These are phyloP conservation scores for Penicillium pancosmium DNA, from an alignment of 495 filamentous ascomycete species.

Conservation along the genomic window DNA sequence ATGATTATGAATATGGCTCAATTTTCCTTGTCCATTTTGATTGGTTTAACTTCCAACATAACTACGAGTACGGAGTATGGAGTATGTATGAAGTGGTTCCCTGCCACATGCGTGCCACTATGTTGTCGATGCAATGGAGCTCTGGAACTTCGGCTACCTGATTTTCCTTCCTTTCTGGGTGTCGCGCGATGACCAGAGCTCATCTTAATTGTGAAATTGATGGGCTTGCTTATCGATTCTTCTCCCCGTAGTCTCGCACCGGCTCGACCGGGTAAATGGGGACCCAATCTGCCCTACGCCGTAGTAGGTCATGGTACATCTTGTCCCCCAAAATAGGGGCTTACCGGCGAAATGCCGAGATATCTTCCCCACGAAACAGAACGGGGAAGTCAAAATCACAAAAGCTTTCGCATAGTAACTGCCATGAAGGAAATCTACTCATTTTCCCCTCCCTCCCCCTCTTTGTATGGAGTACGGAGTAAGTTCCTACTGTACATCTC, in stretches of 20 bases:
- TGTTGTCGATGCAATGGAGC: background rate
- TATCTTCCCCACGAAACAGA: constrained; percentile 2
- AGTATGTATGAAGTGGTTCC: background rate
- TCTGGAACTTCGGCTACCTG: constrained; percentile 2
- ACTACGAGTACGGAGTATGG: background rate
- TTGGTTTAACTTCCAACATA: background rate
- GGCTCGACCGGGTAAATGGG: background rate
- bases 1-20: background rate
- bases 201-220: background rate
- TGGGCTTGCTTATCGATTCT: background rate
- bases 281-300: background rate
- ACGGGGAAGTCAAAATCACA: background rate
- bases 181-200: background rate
- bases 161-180: constrained; percentile 2
- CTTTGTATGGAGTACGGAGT: too few relatives aligned
- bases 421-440: background rate
- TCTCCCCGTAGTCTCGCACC: background rate
- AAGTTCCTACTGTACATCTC: background rate
- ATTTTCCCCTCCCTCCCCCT: background rate
- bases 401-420: too few relatives aligned
- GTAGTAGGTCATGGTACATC: background rate
- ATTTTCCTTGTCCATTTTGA: background rate
- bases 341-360: constrained; percentile 5
- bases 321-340: background rate
- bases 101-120: background rate